A percentile compares a stretch with the other conserved stretches of the same genome.
Conservation (phyloP, 1,284 basidiomycete species). For the Moesziomyces parantarcticus region DNA sequence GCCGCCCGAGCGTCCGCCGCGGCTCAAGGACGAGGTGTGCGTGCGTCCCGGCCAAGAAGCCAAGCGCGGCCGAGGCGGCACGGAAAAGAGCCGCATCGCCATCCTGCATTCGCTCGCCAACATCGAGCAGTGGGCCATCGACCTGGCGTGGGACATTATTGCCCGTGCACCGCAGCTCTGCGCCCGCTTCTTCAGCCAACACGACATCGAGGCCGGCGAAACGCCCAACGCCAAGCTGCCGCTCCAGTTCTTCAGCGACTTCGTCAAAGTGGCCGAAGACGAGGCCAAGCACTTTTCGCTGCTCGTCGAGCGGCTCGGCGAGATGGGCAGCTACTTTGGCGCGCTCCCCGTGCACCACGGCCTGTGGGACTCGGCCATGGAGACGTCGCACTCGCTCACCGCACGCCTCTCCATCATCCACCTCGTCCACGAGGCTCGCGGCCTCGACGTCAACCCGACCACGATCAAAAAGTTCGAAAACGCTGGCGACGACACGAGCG, state of each 20-base stretch:
- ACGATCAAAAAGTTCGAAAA: slow-evolving; percentile 82
- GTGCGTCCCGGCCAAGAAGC: slow-evolving; percentile 76
- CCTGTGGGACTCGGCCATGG: slow-evolving; percentile 83
- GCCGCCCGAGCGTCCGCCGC: slow-evolving; percentile 78
- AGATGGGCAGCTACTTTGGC: slow-evolving; percentile 80
- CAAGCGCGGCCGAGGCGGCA: slow-evolving; percentile 73
- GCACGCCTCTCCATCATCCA: slow-evolving; percentile 87
- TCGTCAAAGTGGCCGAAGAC: slow-evolving; percentile 76
- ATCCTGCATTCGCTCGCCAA: slow-evolving; percentile 86
- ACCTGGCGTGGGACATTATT: slow-evolving; percentile 74
- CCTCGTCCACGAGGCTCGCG: slow-evolving; percentile 87
- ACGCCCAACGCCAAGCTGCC: slow-evolving; percentile 51
- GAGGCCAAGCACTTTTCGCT: slow-evolving; percentile 76
- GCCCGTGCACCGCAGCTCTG: slow-evolving; percentile 71
- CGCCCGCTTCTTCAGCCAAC: slow-evolving; percentile 31
- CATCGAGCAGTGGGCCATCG: slow-evolving; percentile 86
- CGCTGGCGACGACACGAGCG: slow-evolving; percentile 78
- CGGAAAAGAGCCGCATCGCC: slow-evolving; percentile 76
- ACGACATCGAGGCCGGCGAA: slow-evolving; percentile 18
- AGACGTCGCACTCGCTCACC: slow-evolving; percentile 78
- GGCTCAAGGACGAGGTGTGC: slow-evolving; percentile 71
- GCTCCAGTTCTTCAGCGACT: slow-evolving; percentile 66
- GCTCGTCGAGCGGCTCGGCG: slow-evolving; percentile 70
- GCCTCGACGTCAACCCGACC: slow-evolving; percentile 80
- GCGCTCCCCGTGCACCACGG: slow-evolving; percentile 69